Percentiles rank a stretch among this genome's conserved stretches.
These are phyloP conservation scores for Clonostachys sp. DNA, from an alignment of 2,329 filamentous ascomycete genomes.

Conservation along the genomic window DNA sequence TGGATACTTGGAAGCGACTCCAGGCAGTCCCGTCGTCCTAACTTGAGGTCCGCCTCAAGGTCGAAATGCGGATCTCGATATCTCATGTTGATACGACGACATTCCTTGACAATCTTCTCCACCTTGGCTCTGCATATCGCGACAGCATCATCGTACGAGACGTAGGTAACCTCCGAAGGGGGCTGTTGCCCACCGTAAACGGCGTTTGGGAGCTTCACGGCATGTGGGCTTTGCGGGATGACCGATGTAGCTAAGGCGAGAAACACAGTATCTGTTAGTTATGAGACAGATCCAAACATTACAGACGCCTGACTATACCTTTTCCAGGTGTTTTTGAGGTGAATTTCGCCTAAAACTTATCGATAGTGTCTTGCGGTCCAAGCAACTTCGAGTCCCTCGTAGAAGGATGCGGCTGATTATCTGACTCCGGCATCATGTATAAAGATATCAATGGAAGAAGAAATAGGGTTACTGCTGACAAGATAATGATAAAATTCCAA, in stretches of 20 bases:
- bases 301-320: constrained; percentile 28
- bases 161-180: constrained; percentile 48
- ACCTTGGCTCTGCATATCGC: constrained; percentile 64
- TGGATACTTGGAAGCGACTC: constrained; percentile 26
- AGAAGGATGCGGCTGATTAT: neutral
- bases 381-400: constrained; percentile 33
- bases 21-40: constrained; percentile 43
- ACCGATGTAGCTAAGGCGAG: constrained; percentile 53
- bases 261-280: constrained; percentile 3
- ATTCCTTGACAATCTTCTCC: constrained; percentile 58
- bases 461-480: too few species aligned
- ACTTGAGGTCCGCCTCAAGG: constrained; percentile 71
- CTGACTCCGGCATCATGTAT: too few species aligned
- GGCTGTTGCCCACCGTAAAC: constrained; percentile 28
- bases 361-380: constrained; percentile 62
- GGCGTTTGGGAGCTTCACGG: constrained; percentile 47
- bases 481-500: too few species aligned
- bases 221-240: constrained; percentile 64
- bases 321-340: constrained; percentile 68
- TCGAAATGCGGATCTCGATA: constrained; percentile 87
- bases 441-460: too few species aligned
- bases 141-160: constrained; percentile 70
- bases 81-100: constrained; percentile 74
- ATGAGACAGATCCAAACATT: neutral
- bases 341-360: constrained; percentile 72